Percentiles rank a stretch among this genome's conserved stretches.
phyloP scores from a whole-genome alignment of 345 rosid species.

The Bruguiera sexangula region DNA sequence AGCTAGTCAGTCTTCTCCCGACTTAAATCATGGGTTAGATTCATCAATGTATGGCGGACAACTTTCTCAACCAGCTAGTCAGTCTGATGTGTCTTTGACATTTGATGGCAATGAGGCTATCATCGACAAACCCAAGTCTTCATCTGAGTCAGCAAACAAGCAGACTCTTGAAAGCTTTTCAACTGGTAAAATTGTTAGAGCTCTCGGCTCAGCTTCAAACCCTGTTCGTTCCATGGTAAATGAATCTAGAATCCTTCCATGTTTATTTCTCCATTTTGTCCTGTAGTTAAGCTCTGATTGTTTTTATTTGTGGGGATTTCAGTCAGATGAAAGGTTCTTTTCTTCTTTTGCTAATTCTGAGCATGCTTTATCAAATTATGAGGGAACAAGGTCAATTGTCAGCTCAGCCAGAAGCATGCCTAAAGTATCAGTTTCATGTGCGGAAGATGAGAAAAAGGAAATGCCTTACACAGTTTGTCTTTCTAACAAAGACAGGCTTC shows the following conservation, averaged over 20 bases:
- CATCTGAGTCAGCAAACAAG: conserved; percentile 16
- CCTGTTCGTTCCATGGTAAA: conserved; percentile 33
- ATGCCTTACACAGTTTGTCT: conserved; percentile 41
- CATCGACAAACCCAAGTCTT: conserved; percentile 26
- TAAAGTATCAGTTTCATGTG: conserved; percentile 22
- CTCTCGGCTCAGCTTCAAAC: conserved; percentile 27
- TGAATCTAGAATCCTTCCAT: conserved; percentile 15
- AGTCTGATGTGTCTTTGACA: conserved; percentile 16
- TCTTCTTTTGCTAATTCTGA: conserved; percentile 20
- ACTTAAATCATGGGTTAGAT: conserved; percentile 17
- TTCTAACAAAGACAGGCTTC: conserved; percentile 82
- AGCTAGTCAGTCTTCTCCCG: conserved; percentile 20
- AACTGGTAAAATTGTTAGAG: conserved; percentile 18
- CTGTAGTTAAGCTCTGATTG: conserved; percentile 1
- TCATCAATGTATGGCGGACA: conserved; percentile 3
- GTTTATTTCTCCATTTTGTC: too few relatives aligned
- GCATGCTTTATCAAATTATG: conserved; percentile 17
- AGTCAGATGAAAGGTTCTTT: conserved; percentile 28
- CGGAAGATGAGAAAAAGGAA: conserved; percentile 24
- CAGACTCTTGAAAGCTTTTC: conserved; percentile 19
- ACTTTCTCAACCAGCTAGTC: conserved; percentile 33
- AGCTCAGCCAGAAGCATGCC: conserved; percentile 25
- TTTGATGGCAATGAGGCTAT: conserved; percentile 21
- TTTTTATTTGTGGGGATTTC: conserved; percentile 12
- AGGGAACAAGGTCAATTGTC: conserved; percentile 23